A percentile compares a stretch with the other conserved stretches of the same genome.
Evolutionary conservation across 1,139 yeast species (phyloP).

Genomic region (Pichia sp.): DNA sequence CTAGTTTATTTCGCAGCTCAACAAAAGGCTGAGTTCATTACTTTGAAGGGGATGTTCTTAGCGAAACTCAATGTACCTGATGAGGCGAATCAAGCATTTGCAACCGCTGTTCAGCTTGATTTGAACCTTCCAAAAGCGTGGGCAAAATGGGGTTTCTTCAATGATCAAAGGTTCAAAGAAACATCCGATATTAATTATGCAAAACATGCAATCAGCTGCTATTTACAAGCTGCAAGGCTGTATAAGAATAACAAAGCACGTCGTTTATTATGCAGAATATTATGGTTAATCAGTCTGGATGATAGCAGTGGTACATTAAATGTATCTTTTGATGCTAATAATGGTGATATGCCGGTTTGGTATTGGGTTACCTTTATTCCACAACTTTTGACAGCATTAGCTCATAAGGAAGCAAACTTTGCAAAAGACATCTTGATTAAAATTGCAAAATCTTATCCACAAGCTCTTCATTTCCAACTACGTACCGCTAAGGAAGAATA

Average conservation of each 20-base stretch:
- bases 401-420: conserved; percentile 83
- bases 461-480: conserved; percentile 91
- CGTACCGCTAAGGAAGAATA: conserved; percentile 93
- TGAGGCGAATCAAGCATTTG: conserved; percentile 96
- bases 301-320: conserved; percentile 76
- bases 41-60: conserved; percentile 95
- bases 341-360: conserved; percentile 98
- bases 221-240: conserved; percentile 93
- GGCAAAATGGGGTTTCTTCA: conserved; percentile 99
- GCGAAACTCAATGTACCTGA: conserved; percentile 84
- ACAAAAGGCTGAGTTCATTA: conserved; percentile 95
- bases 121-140: conserved; percentile 93
- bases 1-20: conserved; percentile 93
- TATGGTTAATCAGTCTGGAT: conserved; percentile 92
- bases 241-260: conserved; percentile 91
- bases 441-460: conserved; percentile 95
- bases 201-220: conserved; percentile 90
- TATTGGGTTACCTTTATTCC: conserved; percentile 98
- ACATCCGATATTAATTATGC: conserved; percentile 79
- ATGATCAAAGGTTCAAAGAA: conserved; percentile 81
- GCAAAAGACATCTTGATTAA: conserved; percentile 83
- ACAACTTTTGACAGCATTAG: conserved; percentile 79
- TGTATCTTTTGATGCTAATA: conserved; percentile 82
- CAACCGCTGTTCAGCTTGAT: conserved; percentile 95
- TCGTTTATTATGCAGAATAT: conserved; percentile 75